Evolutionary conservation across 441 rosid species (phyloP).

Genomic region (Adansonia grandidieri): DNA sequence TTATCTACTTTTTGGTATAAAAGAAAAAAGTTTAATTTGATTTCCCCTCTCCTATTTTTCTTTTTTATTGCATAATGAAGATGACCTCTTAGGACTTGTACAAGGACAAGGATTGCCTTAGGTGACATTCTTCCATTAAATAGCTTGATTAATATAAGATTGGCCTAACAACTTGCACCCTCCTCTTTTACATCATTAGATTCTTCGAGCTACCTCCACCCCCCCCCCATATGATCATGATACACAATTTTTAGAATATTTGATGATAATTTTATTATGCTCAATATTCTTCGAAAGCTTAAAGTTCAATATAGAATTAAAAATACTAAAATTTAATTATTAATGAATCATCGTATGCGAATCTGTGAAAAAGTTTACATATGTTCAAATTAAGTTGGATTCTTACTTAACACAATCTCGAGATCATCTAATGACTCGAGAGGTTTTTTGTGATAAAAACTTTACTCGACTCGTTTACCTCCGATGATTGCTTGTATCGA

Average conservation of each 20-base stretch:
- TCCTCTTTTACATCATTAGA: constrained; percentile 14
- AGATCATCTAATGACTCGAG: no score
- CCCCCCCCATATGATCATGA: neutral
- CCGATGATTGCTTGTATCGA: no score
- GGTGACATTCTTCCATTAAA: neutral
- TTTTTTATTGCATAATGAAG: neutral
- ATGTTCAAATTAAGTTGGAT: neutral
- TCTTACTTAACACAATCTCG: no score
- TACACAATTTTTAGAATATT: neutral
- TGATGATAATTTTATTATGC: neutral
- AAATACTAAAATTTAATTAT: neutral
- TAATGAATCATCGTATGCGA: neutral
- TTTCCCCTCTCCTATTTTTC: neutral
- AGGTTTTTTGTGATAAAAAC: no score
- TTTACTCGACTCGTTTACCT: no score
- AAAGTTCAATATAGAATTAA: neutral
- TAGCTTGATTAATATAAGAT: neutral
- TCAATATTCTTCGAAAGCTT: constrained; percentile 3
- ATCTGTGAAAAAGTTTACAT: neutral
- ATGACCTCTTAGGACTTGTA: neutral
- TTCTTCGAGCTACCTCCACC: neutral
- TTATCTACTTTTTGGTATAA: neutral
- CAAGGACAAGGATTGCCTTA: neutral
- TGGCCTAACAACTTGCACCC: constrained; percentile 8
- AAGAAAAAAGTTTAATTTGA: neutral